These are phyloP conservation scores for Straminergon stramineum DNA, from an alignment of 225 moss, liverwort and hornwort species.

Conservation along the genomic window DNA sequence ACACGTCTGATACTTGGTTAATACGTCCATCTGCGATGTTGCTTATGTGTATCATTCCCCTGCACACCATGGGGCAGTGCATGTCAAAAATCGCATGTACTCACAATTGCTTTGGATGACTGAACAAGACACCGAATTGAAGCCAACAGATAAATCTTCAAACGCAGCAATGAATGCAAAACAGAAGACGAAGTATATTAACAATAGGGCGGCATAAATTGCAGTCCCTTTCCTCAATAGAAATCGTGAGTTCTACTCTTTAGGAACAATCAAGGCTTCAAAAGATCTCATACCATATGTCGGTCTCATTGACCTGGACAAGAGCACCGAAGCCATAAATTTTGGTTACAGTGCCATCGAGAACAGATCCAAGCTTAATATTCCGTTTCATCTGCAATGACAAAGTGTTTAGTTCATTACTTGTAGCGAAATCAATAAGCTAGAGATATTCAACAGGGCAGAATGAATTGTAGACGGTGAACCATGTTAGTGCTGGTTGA, in stretches of 20 bases:
- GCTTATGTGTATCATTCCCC: constrained; percentile 40
- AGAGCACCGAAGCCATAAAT: constrained; percentile 22
- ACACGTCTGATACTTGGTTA: constrained; percentile 34
- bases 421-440: not conserved
- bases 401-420: not conserved
- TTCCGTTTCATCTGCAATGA: constrained; percentile 22
- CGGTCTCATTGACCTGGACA: constrained; percentile 27
- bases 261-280: not conserved
- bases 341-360: constrained; percentile 22
- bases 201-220: not conserved
- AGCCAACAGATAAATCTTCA: not conserved
- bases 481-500: not conserved
- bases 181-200: not conserved
- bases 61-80: constrained; percentile 7
- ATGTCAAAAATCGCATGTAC: not conserved
- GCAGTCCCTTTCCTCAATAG: not conserved
- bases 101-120: not conserved
- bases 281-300: constrained; percentile 25
- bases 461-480: not conserved
- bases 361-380: constrained; percentile 23
- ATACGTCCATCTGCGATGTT: constrained; percentile 34
- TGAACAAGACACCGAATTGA: not conserved
- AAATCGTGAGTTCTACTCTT: not conserved
- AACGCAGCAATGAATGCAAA: not conserved
- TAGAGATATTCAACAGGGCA: not conserved